phyloP scores from a whole-genome alignment of 179 eudicot species.

The Gypsophila paniculata region DNA sequence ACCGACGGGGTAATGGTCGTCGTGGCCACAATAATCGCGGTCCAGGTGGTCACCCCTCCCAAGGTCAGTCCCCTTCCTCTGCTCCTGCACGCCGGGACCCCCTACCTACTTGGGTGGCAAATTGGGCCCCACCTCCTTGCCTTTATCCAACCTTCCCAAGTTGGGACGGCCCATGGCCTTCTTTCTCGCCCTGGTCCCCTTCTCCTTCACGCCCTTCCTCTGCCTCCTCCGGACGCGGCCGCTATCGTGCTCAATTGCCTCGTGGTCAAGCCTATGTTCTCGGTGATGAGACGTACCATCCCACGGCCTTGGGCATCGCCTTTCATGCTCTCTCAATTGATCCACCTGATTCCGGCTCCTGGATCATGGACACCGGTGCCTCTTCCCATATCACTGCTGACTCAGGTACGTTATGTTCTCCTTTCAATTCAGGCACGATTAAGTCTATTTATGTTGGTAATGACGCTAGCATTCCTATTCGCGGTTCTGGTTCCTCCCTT shows the following conservation, averaged over 20 bases:
- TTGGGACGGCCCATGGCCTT: neutral
- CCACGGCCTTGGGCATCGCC: no score
- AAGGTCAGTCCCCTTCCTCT: no score
- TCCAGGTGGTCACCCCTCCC: no score
- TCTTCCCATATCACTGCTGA: neutral
- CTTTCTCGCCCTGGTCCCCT: neutral
- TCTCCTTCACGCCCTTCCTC: neutral
- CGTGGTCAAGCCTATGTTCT: no score
- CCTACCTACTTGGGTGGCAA: no score
- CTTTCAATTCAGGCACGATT: neutral
- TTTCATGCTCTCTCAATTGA: no score
- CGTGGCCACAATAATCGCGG: no score
- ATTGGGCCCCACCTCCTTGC: neutral
- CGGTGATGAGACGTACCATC: no score
- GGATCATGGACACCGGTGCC: neutral
- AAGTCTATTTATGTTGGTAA: neutral
- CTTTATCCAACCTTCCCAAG: slow-evolving; percentile 5
- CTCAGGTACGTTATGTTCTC: neutral
- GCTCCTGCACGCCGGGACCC: no score
- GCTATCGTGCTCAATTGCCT: no score
- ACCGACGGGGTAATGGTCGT: no score
- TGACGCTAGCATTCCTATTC: neutral
- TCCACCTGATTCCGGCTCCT: neutral
- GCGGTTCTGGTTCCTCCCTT: neutral
- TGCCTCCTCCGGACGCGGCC: no score